Evolutionary conservation across 2,329 filamentous ascomycete genomes (phyloP).

Genomic region (Mollisia scopiformis): DNA sequence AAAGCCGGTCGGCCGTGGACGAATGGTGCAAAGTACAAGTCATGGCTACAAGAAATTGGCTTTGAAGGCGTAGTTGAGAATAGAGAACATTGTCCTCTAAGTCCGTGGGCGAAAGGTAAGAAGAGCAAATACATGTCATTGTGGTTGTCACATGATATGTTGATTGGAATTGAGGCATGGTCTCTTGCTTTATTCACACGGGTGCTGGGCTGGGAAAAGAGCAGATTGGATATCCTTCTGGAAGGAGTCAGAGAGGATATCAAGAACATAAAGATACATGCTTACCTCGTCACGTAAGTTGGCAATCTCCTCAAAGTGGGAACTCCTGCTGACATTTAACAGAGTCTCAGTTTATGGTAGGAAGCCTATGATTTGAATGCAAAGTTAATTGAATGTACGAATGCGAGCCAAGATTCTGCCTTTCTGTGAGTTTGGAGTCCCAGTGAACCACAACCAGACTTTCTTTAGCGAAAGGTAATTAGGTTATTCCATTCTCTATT

Average conservation of each 20-base stretch:
- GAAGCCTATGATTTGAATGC: background rate
- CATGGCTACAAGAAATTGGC: constrained; percentile 34
- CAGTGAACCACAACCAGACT: too few relatives aligned
- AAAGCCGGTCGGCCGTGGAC: constrained; percentile 28
- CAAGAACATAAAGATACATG: constrained; percentile 23
- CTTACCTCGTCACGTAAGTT: constrained; percentile 22
- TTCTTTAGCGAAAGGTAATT: too few relatives aligned
- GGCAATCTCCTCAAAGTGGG: background rate
- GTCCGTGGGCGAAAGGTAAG: constrained; percentile 31
- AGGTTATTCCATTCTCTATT: too few relatives aligned
- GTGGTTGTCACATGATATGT: constrained; percentile 25
- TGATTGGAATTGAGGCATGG: constrained; percentile 22
- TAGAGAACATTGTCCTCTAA: constrained; percentile 30
- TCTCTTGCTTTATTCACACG: constrained; percentile 25
- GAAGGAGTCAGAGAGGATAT: constrained; percentile 23
- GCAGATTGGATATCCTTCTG: constrained; percentile 26
- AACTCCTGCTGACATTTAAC: background rate
- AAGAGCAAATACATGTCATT: constrained; percentile 28
- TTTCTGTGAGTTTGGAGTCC: background rate
- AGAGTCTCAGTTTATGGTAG: background rate
- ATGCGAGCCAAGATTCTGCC: background rate
- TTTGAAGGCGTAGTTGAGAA: constrained; percentile 33
- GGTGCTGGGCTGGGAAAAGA: constrained; percentile 22
- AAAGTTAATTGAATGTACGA: background rate
- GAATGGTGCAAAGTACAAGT: constrained; percentile 23